phyloP scores from a whole-genome alignment of 2,329 filamentous ascomycete genomes.

The Blastomyces gilchristii region DNA sequence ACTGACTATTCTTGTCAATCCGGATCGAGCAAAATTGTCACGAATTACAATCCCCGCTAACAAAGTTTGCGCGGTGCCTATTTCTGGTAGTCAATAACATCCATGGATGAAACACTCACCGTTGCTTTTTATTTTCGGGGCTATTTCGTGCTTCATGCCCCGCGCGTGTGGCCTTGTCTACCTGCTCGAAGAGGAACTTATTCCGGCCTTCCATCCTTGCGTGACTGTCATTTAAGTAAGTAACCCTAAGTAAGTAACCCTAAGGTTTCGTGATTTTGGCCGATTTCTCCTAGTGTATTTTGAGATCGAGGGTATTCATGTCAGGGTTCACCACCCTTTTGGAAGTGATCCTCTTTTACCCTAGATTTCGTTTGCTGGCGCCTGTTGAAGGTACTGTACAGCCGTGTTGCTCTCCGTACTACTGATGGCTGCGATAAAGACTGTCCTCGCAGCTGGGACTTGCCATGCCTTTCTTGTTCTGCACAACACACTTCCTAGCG shows the following conservation, averaged over 20 bases:
- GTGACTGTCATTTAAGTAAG: background rate
- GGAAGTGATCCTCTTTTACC: background rate
- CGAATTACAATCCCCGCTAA: background rate
- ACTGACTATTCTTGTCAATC: background rate
- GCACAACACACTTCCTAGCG: background rate
- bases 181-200: background rate
- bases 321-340: background rate
- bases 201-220: background rate
- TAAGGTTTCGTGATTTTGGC: background rate
- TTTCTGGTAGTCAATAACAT: background rate
- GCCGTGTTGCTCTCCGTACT: background rate
- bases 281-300: background rate
- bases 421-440: background rate
- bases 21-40: background rate
- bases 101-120: background rate
- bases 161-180: background rate
- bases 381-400: background rate
- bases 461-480: conserved; percentile 2
- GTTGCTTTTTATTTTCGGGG: background rate
- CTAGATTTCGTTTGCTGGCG: background rate
- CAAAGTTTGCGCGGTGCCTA: background rate
- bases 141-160: background rate
- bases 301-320: background rate
- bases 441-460: background rate
- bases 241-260: too few relatives aligned